phyloP scores from a whole-genome alignment of 2,329 filamentous ascomycete species.

The Aspergillus sp. region DNA sequence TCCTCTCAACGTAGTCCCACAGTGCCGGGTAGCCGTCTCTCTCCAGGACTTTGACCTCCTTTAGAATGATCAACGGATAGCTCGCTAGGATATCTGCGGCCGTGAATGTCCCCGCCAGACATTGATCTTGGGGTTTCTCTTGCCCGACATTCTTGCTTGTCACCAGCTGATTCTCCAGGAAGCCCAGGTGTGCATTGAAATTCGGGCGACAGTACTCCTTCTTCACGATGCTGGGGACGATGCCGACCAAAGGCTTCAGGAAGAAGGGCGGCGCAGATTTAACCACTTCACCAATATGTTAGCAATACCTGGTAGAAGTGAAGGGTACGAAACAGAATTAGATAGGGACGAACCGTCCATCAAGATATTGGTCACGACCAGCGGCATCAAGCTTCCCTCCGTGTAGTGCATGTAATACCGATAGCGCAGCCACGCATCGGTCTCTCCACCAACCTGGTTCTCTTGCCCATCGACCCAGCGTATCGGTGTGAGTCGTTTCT shows the following conservation, averaged over 20 bases:
- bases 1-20: background rate
- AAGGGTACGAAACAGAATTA: too few relatives aligned
- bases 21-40: background rate
- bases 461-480: too few relatives aligned
- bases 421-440: slow-evolving; percentile 60
- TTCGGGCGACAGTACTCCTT: slow-evolving; percentile 42
- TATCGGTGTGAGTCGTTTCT: too few relatives aligned
- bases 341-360: slow-evolving; percentile 56
- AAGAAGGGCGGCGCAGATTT: slow-evolving; percentile 65
- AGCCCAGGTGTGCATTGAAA: slow-evolving; percentile 42
- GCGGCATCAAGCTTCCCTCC: slow-evolving; percentile 79
- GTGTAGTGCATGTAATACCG: slow-evolving; percentile 76
- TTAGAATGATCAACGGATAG: slow-evolving; percentile 38
- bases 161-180: slow-evolving; percentile 46
- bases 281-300: too few relatives aligned
- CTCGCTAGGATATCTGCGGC: slow-evolving; percentile 50
- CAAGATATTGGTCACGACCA: slow-evolving; percentile 65
- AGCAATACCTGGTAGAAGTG: too few relatives aligned
- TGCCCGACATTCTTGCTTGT: slow-evolving; percentile 43
- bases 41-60: background rate
- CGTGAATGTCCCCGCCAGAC: slow-evolving; percentile 44
- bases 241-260: slow-evolving; percentile 61
- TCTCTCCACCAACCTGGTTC: slow-evolving; percentile 52
- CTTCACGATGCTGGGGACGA: slow-evolving; percentile 51
- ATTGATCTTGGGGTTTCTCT: slow-evolving; percentile 32